These are phyloP conservation scores for Datura wrightii DNA, from an alignment of 257 asterid species.

Conservation along the genomic window DNA sequence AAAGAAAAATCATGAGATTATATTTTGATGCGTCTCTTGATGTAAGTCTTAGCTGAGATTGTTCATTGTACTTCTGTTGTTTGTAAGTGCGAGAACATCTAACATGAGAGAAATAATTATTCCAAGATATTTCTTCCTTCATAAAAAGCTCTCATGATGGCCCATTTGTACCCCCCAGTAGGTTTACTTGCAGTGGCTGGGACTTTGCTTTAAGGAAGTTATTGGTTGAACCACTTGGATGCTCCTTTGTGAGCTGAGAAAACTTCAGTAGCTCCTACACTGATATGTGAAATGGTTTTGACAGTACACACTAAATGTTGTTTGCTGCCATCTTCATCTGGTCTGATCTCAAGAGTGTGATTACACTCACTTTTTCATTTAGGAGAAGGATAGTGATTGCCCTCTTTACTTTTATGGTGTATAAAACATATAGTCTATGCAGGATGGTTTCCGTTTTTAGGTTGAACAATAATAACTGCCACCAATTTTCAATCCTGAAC, in stretches of 20 bases:
- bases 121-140: background rate
- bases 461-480: background rate
- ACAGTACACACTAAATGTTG: background rate
- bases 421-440: background rate
- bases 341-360: background rate
- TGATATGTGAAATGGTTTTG: conserved; percentile 6
- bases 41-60: conserved; percentile 4
- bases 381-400: background rate
- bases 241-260: background rate
- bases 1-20: background rate
- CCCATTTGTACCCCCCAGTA: background rate
- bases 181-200: conserved; percentile 1
- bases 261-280: background rate
- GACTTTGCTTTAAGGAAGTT: background rate
- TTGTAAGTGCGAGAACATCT: background rate
- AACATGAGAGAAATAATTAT: background rate
- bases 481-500: background rate
- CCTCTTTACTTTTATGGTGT: background rate
- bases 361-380: background rate
- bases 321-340: conserved; percentile 8
- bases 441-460: background rate
- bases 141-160: background rate
- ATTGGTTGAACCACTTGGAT: background rate
- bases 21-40: background rate
- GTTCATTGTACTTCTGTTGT: conserved; percentile 2